A percentile compares a stretch with the other conserved stretches of the same genome.
phyloP scores from a whole-genome alignment of 2,329 filamentous ascomycete species.

The Tolypocladium paradoxum region DNA sequence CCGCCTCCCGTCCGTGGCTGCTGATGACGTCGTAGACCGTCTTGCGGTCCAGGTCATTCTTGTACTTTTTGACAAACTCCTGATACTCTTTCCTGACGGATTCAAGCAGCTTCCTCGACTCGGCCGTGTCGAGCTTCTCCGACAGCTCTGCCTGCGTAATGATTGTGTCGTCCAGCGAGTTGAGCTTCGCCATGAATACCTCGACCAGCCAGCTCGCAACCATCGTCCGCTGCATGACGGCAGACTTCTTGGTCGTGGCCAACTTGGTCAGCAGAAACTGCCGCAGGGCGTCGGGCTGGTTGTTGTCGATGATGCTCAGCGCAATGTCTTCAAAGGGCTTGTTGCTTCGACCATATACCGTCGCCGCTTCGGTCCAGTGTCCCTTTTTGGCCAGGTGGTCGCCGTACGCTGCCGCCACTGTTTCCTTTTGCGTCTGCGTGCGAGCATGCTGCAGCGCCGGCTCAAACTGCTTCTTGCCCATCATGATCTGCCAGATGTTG shows the following conservation, averaged over 20 bases:
- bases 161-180: constrained; percentile 87
- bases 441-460: constrained; percentile 77
- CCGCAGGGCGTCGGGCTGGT: constrained; percentile 79
- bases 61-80: constrained; percentile 78
- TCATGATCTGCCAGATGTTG: constrained; percentile 90
- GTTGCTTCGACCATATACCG: constrained; percentile 86
- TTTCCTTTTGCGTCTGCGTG: constrained; percentile 73
- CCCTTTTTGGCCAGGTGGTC: constrained; percentile 77
- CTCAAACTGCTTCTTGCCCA: constrained; percentile 79
- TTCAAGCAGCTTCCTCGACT: constrained; percentile 62
- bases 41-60: constrained; percentile 76
- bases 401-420: constrained; percentile 82
- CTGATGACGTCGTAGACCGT: constrained; percentile 94
- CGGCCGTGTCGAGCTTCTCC: constrained; percentile 58
- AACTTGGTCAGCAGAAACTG: constrained; percentile 85
- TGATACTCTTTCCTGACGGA: constrained; percentile 69
- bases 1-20: constrained; percentile 87
- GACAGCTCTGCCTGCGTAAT: constrained; percentile 76
- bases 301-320: constrained; percentile 78
- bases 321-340: constrained; percentile 97
- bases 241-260: constrained; percentile 67
- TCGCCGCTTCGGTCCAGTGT: constrained; percentile 74
- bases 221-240: constrained; percentile 89
- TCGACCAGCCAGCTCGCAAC: constrained; percentile 92
- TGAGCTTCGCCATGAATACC: constrained; percentile 94